Conservation (phyloP, 1,139 yeast species). For the Geotrichum phurueaensis region DNA sequence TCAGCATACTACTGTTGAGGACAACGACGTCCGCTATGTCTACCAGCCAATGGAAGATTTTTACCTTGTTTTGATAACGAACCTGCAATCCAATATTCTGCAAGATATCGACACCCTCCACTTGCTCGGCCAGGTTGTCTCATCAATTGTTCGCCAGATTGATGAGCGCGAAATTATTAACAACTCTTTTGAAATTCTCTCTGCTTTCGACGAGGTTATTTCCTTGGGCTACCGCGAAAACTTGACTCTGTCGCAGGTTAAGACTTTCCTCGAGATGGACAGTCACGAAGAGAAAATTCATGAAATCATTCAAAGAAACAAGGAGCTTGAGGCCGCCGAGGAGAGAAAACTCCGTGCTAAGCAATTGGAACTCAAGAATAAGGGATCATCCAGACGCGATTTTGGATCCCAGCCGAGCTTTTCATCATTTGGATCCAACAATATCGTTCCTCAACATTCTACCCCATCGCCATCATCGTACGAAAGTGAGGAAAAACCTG, state of each 20-base stretch:
- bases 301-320: constrained; percentile 93
- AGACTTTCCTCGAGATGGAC: constrained; percentile 92
- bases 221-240: constrained; percentile 88
- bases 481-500: constrained; percentile 7
- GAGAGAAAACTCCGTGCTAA: constrained; percentile 95
- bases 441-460: not conserved
- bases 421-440: constrained; percentile 10
- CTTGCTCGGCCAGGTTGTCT: constrained; percentile 74
- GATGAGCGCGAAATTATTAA: constrained; percentile 83
- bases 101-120: constrained; percentile 93
- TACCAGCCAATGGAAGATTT: constrained; percentile 95
- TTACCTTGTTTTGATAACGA: constrained; percentile 85
- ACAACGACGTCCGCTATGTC: constrained; percentile 85
- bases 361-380: constrained; percentile 57
- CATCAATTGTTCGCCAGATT: constrained; percentile 63
- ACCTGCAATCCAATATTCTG: constrained; percentile 83
- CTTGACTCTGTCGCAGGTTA: constrained; percentile 73
- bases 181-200: constrained; percentile 79
- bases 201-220: constrained; percentile 92
- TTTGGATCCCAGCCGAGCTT: constrained; percentile 14
- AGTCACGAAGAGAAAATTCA: constrained; percentile 97
- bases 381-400: constrained; percentile 11
- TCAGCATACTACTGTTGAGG: constrained; percentile 94
- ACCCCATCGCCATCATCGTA: constrained; percentile 9
- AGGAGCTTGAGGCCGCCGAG: constrained; percentile 94